Base-by-base conservation (phyloP, 148 eudicot genomes). In the Vaccinium myrtillus region DNA sequence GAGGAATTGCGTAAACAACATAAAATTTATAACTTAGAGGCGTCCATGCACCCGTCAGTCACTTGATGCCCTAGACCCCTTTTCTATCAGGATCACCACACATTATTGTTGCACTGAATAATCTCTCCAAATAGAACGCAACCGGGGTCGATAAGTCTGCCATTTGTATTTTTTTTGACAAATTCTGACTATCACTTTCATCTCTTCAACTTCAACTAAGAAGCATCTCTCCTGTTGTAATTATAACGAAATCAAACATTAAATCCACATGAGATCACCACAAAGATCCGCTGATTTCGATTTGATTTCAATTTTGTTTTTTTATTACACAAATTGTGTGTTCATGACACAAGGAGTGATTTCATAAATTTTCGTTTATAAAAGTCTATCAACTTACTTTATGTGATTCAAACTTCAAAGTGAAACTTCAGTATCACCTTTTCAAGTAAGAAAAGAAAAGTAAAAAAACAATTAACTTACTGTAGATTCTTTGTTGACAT, bases 111-210 rank as follows among this genome's bases (percentile, higher is more conserved):
- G 0, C 6, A 43, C 7, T 43, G 46, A 43, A 43, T 43, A 43
- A 43, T 43, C 46, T 43, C 46, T 5, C 79, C 78, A 79, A 84
- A 79, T 83, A 84, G 67, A 81, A 75, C 53, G 51, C 84, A 82
- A 82, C 82, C 76, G 56, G 69, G 69, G 58, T 11, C 49, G 23
- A 43, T 56, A 12, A 85, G 21, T 54, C 48, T 48, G 78, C 61
- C 49, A 77, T 59, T 65, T 27, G 2, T 36, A 49, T 65, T 82
- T 27, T 32, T 32, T 43, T 43, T 4, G 43, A 82, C 54, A 77
- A 14, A 2, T 80, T 76, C 54, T 70, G 71, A 85, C 87, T 77
- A 86, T 86, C 87, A 77, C 85, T 86, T 82, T 86, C 87, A 30
- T 48, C 11, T 80, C 25, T 50, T 82, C 76, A 75, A 76, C 25